phyloP scores from a whole-genome alignment of 148 eudicot genomes.

The Silene latifolia region DNA sequence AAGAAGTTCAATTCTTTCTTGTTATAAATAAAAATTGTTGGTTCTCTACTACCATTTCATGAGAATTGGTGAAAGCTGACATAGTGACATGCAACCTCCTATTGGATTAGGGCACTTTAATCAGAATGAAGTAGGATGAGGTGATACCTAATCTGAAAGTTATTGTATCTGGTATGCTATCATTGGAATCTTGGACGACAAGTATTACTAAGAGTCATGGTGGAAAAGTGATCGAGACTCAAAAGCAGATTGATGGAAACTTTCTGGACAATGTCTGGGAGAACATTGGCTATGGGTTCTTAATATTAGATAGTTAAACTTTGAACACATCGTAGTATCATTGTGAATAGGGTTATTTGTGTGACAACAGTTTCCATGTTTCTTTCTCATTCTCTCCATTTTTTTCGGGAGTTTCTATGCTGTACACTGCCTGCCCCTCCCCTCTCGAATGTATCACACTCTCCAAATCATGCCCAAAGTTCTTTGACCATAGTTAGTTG shows the following conservation, averaged over 20 bases:
- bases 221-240: conserved; percentile 1
- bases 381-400: conserved; percentile 10
- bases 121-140: background rate
- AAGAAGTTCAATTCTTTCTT: background rate
- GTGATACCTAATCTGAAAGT: background rate
- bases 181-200: background rate
- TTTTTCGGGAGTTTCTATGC: background rate
- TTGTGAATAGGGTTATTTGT: background rate
- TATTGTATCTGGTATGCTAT: background rate
- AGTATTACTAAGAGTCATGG: background rate
- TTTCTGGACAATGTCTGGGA: background rate
- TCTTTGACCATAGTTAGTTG: background rate
- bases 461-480: too few species aligned
- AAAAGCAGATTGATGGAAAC: background rate
- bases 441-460: background rate
- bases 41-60: background rate
- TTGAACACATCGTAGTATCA: background rate
- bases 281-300: background rate
- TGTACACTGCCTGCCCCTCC: background rate
- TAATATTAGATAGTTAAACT: background rate
- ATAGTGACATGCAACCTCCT: background rate
- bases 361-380: background rate
- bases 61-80: background rate
- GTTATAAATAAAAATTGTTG: background rate
- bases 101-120: background rate